phyloP scores from a whole-genome alignment of 768 basidiomycete genomes.

The Tricholoma saponaceum region DNA sequence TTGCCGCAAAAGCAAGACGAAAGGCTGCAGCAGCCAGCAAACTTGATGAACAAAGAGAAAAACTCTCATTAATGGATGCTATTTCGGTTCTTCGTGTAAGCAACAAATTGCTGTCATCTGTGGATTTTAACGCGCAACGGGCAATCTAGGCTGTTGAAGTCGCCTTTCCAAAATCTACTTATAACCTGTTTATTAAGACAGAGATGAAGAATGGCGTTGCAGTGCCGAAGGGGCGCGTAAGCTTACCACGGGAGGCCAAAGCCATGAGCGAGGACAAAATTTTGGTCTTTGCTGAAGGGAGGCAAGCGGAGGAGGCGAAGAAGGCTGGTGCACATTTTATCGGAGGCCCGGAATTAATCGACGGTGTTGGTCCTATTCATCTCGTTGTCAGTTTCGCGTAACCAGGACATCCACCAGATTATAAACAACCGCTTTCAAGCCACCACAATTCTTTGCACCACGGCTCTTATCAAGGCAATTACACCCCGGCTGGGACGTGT shows the following conservation, averaged over 20 bases:
- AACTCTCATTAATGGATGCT: constrained; percentile 62
- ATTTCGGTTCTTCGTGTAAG: constrained; percentile 68
- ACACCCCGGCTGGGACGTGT: constrained; percentile 74
- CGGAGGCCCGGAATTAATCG: constrained; percentile 85
- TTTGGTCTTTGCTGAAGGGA: constrained; percentile 91
- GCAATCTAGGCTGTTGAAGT: constrained; percentile 74
- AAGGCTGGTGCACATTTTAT: constrained; percentile 87
- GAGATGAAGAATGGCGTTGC: constrained; percentile 73
- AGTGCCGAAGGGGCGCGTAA: constrained; percentile 87
- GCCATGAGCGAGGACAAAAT: constrained; percentile 67
- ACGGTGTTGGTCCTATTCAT: constrained; percentile 58
- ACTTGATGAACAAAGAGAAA: constrained; percentile 58
- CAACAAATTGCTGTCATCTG: constrained; percentile 5
- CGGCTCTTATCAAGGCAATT: constrained; percentile 73
- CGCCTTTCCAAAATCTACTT: constrained; percentile 67
- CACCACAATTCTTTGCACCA: constrained; percentile 81
- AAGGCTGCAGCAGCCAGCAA: constrained; percentile 51
- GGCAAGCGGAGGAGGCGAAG: constrained; percentile 76
- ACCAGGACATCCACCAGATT: constrained; percentile 42
- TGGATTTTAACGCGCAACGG: constrained; percentile 1
- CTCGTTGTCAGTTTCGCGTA: constrained; percentile 1
- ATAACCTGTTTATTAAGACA: constrained; percentile 79
- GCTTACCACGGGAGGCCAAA: constrained; percentile 79
- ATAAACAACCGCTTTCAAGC: constrained; percentile 70
- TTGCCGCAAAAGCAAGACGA: constrained; percentile 60